Percentiles rank a stretch among this genome's conserved stretches.
These are phyloP conservation scores for Coemansia sp. DNA, from an alignment of 192 early-diverging fungal genomes.

Conservation along the genomic window DNA sequence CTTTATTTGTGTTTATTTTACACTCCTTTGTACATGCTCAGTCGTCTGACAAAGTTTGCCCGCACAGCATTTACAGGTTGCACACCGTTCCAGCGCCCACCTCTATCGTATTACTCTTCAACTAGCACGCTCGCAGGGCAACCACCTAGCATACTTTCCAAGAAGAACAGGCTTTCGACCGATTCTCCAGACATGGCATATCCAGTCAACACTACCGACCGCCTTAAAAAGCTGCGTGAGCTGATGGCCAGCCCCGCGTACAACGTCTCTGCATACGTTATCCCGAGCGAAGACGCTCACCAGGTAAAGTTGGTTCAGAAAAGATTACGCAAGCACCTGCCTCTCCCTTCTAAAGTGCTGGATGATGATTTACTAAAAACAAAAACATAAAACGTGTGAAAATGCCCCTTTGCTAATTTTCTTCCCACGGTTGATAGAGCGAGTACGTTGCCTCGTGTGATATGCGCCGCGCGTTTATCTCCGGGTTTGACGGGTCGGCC, in stretches of 20 bases:
- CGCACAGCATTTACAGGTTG: slow-evolving; percentile 37
- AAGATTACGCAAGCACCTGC: too few species aligned
- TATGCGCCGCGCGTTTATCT: slow-evolving; percentile 85
- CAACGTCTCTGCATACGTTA: slow-evolving; percentile 67
- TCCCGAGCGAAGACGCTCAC: slow-evolving; percentile 96
- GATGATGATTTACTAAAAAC: too few species aligned
- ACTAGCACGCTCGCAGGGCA: slow-evolving; percentile 20
- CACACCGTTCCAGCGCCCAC: slow-evolving; percentile 9
- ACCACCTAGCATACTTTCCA: not conserved
- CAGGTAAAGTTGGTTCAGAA: slow-evolving; percentile 57
- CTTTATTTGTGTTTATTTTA: not conserved
- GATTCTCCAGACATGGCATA: slow-evolving; percentile 17
- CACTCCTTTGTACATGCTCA: slow-evolving; percentile 20
- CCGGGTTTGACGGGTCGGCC: slow-evolving; percentile 97
- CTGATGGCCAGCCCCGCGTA: slow-evolving; percentile 57
- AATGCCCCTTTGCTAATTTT: not conserved
- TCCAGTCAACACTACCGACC: slow-evolving; percentile 54
- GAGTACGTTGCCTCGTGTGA: slow-evolving; percentile 94
- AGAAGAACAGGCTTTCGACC: slow-evolving; percentile 7
- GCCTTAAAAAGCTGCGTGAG: slow-evolving; percentile 60
- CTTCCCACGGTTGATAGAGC: slow-evolving; percentile 57
- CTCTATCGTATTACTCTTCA: slow-evolving; percentile 8
- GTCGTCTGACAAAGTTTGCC: slow-evolving; percentile 25
- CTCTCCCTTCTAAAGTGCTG: too few species aligned
- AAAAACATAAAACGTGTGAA: too few species aligned